Evolutionary conservation across 1,284 basidiomycete species (phyloP).

Genomic region (Heterobasidion irregulare): DNA sequence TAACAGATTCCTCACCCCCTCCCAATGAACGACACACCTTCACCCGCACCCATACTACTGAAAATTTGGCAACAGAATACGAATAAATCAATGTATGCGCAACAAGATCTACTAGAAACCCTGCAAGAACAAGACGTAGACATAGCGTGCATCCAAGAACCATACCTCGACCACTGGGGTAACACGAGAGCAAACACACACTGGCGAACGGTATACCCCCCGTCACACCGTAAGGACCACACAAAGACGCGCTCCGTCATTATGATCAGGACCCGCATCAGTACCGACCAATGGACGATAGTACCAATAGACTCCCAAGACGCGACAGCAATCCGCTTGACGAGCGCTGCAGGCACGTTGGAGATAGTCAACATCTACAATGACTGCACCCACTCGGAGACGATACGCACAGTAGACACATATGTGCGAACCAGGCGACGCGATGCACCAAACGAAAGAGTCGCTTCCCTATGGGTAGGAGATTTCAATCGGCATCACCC

Average conservation of each 20-base stretch:
- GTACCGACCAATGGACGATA: constrained; percentile 5
- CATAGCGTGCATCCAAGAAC: constrained; percentile 22
- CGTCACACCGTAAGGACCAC: constrained; percentile 6
- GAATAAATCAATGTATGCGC: background rate
- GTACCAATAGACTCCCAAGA: background rate
- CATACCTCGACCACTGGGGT: constrained; percentile 15
- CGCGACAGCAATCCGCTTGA: background rate
- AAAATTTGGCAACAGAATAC: constrained; percentile 1
- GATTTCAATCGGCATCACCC: background rate
- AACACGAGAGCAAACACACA: constrained; percentile 10
- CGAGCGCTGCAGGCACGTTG: background rate
- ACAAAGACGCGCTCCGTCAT: background rate
- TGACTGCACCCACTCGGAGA: background rate
- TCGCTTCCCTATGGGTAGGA: background rate
- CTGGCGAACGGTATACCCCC: constrained; percentile 23
- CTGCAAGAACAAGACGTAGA: background rate
- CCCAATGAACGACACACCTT: background rate
- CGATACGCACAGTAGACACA: background rate
- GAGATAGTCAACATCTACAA: background rate
- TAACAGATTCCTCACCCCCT: too few relatives aligned
- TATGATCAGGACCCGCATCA: background rate
- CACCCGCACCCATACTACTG: background rate
- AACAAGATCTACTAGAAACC: background rate
- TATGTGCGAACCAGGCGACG: background rate
- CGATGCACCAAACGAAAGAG: background rate